These are phyloP conservation scores for Plasmodium cynomolgi DNA, from an alignment of 169 alveolate species.

Conservation along the genomic window DNA sequence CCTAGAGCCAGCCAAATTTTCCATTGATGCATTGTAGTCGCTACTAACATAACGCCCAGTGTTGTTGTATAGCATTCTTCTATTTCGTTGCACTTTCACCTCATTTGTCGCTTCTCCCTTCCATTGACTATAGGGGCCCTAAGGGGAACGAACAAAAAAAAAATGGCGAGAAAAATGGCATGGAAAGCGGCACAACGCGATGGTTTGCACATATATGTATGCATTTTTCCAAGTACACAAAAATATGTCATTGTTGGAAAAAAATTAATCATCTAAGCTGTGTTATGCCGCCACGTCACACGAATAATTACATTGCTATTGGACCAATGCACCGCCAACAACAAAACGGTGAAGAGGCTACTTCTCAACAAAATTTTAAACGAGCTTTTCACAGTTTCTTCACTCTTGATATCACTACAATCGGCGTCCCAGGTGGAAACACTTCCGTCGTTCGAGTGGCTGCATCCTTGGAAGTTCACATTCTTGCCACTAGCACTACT, in stretches of 20 bases:
- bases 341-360: background rate
- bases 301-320: background rate
- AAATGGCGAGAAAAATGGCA: background rate
- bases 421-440: background rate
- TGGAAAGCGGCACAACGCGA: background rate
- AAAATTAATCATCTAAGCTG: too few relatives aligned
- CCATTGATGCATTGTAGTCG: background rate
- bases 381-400: background rate
- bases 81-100: background rate
- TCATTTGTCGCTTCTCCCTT: background rate
- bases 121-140: background rate
- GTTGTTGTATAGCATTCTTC: background rate
- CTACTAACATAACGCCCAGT: background rate
- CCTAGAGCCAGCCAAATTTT: background rate
- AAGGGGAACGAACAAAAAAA: background rate
- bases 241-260: too few relatives aligned
- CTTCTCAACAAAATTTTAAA: background rate
- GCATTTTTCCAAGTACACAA: too few relatives aligned
- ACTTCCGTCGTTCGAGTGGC: background rate
- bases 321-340: background rate
- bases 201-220: background rate
- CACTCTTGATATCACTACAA: background rate
- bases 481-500: background rate
- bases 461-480: background rate
- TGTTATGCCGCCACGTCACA: too few relatives aligned